Conservation (phyloP, 2,329 filamentous ascomycete genomes). For the Talaromyces islandicus region DNA sequence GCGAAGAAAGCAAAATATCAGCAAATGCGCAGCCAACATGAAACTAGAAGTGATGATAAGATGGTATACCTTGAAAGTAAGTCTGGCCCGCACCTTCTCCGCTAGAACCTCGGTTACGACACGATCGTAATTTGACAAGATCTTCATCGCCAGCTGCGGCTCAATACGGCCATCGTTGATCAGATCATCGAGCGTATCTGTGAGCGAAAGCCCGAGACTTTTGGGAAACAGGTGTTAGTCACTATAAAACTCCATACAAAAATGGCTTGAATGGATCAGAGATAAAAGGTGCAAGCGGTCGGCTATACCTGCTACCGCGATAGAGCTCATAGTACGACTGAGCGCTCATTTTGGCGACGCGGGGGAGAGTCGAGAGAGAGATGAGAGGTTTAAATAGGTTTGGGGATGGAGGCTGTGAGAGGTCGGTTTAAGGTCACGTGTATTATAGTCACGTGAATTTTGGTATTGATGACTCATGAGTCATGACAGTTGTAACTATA, state of each 20-base stretch:
- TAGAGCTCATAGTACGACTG: slow-evolving; percentile 86
- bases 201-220: slow-evolving; percentile 88
- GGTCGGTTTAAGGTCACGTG: neutral
- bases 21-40: slow-evolving; percentile 1
- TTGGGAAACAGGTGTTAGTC: slow-evolving; percentile 18
- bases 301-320: slow-evolving; percentile 83
- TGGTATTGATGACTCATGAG: neutral
- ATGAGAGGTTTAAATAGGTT: slow-evolving; percentile 3
- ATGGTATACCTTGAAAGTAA: slow-evolving; percentile 81
- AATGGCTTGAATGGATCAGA: neutral
- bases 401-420: neutral
- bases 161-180: slow-evolving; percentile 94
- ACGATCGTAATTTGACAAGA: slow-evolving; percentile 90
- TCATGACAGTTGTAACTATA: too few relatives aligned
- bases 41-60: neutral
- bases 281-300: neutral
- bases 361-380: neutral
- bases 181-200: slow-evolving; percentile 93
- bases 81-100: slow-evolving; percentile 82
- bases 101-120: slow-evolving; percentile 85
- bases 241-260: neutral
- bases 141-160: slow-evolving; percentile 97
- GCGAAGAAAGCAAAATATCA: slow-evolving; percentile 11
- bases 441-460: neutral
- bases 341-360: slow-evolving; percentile 40